phyloP scores from a whole-genome alignment of 1,284 basidiomycete species.

The Sanghuangporus baumii region DNA sequence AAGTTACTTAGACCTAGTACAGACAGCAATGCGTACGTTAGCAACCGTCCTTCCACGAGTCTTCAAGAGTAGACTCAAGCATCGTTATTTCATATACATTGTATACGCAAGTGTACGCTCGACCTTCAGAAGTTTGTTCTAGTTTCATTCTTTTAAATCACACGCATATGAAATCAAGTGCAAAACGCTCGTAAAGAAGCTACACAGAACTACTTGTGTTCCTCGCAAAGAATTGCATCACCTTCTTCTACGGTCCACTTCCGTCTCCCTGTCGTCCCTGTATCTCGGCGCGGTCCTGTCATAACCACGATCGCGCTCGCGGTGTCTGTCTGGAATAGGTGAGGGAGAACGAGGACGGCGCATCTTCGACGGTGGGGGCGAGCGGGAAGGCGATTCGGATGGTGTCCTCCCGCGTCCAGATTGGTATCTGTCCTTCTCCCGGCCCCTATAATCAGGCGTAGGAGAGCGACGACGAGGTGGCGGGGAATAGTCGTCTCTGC shows the following conservation, averaged over 20 bases:
- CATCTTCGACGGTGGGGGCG: neutral
- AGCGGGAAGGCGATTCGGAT: neutral
- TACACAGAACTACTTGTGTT: no score
- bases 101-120: no score
- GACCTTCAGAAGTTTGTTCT: no score
- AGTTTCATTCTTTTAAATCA: no score
- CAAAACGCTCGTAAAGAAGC: no score
- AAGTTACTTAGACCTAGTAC: no score
- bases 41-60: no score
- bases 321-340: neutral
- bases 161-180: no score
- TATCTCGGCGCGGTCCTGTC: slow-evolving; percentile 1
- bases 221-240: neutral
- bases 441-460: neutral
- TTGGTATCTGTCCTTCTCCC: neutral
- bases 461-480: neutral
- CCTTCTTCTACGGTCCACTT: neutral
- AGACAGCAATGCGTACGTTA: no score
- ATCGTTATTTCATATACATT: no score
- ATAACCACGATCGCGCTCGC: neutral
- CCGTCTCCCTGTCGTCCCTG: neutral
- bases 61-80: no score
- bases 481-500: slow-evolving; percentile 17
- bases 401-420: neutral
- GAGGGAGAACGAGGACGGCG: neutral